Evolutionary conservation across 352 stramenopile genomes (phyloP).

Genomic region (Pythium biforme): DNA sequence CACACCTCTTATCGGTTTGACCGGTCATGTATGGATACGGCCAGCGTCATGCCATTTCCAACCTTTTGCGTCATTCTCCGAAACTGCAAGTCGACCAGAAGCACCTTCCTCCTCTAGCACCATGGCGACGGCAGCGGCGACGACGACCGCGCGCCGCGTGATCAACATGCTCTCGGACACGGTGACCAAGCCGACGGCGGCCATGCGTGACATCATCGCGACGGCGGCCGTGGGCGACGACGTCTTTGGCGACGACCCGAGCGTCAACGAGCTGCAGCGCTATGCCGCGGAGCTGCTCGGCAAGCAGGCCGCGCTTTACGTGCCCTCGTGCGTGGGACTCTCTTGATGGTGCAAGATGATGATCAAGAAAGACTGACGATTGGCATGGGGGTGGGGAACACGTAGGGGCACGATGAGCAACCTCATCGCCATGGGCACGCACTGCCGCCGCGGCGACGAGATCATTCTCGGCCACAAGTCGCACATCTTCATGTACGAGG

Average conservation of each 20-base stretch:
- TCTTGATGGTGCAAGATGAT: too few relatives aligned
- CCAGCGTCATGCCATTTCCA: neutral
- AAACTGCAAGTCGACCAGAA: neutral
- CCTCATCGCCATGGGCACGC: constrained; percentile 92
- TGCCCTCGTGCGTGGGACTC: constrained; percentile 83
- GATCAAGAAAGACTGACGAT: neutral
- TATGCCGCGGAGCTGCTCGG: constrained; percentile 91
- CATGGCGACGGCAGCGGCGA: constrained; percentile 10
- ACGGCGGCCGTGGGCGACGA: constrained; percentile 75
- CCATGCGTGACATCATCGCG: constrained; percentile 92
- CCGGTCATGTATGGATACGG: neutral
- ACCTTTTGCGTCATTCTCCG: neutral
- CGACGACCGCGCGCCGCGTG: constrained; percentile 14
- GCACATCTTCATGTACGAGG: constrained; percentile 98
- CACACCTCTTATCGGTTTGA: too few relatives aligned
- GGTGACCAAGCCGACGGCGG: constrained; percentile 89
- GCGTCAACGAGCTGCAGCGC: constrained; percentile 91
- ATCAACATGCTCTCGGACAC: constrained; percentile 97
- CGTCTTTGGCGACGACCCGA: constrained; percentile 90
- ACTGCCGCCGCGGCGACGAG: constrained; percentile 92
- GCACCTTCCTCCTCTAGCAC: neutral
- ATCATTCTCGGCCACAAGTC: constrained; percentile 94
- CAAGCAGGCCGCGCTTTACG: constrained; percentile 94
- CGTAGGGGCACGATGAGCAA: constrained; percentile 96
- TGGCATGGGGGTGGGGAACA: neutral